A percentile compares a stretch with the other conserved stretches of the same genome.
These are phyloP conservation scores for Physcomitrium patens DNA, from an alignment of 225 moss, liverwort and hornwort species.

Conservation along the genomic window DNA sequence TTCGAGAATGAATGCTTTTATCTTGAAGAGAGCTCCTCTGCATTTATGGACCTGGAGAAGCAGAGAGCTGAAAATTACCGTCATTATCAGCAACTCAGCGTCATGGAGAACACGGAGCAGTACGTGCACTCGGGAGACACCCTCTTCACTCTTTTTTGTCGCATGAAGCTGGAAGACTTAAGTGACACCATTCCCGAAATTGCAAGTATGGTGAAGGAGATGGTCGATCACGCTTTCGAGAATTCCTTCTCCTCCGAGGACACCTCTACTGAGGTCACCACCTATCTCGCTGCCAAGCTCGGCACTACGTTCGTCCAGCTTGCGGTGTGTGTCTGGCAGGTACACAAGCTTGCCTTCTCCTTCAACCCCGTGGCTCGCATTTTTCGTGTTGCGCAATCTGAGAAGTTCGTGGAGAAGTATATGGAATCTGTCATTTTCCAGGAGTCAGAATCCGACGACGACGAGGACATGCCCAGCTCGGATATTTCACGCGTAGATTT, in stretches of 20 bases:
- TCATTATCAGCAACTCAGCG: conserved; percentile 31
- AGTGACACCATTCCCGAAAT: conserved; percentile 43
- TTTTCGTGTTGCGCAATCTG: conserved; percentile 40
- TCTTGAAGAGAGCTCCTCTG: conserved; percentile 32
- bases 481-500: conserved; percentile 39
- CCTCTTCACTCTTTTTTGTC: conserved; percentile 40
- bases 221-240: conserved; percentile 24
- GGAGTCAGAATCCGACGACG: conserved; percentile 41
- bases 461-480: conserved; percentile 30
- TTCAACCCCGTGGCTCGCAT: conserved; percentile 47
- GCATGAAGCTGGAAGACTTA: conserved; percentile 39
- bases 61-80: conserved; percentile 44
- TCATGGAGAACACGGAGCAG: conserved; percentile 24
- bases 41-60: conserved; percentile 42
- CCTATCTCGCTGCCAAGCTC: conserved; percentile 20
- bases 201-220: conserved; percentile 31
- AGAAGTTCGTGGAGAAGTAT: conserved; percentile 39
- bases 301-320: conserved; percentile 43
- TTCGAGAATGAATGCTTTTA: conserved; percentile 55
- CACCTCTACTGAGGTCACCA: conserved; percentile 13
- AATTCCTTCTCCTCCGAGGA: conserved; percentile 13
- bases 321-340: conserved; percentile 49
- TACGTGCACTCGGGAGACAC: conserved; percentile 20
- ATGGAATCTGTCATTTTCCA: conserved; percentile 51
- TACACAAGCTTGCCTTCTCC: conserved; percentile 51